These are phyloP conservation scores for Betula pendula DNA, from an alignment of 306 rosid genomes.

Conservation along the genomic window DNA sequence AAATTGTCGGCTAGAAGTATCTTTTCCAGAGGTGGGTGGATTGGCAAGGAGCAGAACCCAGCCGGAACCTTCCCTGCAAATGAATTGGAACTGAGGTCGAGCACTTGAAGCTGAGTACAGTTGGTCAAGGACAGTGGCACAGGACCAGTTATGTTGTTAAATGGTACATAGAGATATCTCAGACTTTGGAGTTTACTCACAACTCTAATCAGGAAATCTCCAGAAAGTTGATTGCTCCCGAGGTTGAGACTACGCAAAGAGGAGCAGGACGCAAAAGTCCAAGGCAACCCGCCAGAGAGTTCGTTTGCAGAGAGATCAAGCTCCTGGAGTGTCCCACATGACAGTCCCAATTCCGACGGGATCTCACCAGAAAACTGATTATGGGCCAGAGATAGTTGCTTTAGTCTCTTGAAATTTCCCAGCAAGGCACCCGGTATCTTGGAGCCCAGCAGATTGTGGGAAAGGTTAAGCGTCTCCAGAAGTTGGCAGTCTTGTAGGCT, in stretches of 20 bases:
- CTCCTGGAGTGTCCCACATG: constrained; percentile 43
- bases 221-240: constrained; percentile 53
- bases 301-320: constrained; percentile 59
- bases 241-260: constrained; percentile 52
- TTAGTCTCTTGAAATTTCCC: constrained; percentile 45
- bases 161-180: constrained; percentile 47
- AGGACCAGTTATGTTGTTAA: constrained; percentile 64
- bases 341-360: constrained; percentile 47
- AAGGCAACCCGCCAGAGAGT: constrained; percentile 60
- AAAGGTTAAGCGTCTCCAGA: constrained; percentile 56
- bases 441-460: constrained; percentile 40
- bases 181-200: constrained; percentile 45
- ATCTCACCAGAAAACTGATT: constrained; percentile 55
- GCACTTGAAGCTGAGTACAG: constrained; percentile 47
- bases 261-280: constrained; percentile 44
- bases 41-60: constrained; percentile 38
- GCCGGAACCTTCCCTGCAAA: constrained; percentile 55
- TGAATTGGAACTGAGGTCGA: constrained; percentile 64
- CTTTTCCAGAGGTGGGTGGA: constrained; percentile 44
- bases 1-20: constrained; percentile 53
- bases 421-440: constrained; percentile 50
- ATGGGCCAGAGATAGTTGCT: constrained; percentile 41
- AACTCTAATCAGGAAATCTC: constrained; percentile 45
- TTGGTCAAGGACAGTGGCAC: constrained; percentile 55
- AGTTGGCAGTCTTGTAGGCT: constrained; percentile 41